phyloP scores from a whole-genome alignment of 2,329 filamentous ascomycete species.

The Scedosporium apiospermum region DNA sequence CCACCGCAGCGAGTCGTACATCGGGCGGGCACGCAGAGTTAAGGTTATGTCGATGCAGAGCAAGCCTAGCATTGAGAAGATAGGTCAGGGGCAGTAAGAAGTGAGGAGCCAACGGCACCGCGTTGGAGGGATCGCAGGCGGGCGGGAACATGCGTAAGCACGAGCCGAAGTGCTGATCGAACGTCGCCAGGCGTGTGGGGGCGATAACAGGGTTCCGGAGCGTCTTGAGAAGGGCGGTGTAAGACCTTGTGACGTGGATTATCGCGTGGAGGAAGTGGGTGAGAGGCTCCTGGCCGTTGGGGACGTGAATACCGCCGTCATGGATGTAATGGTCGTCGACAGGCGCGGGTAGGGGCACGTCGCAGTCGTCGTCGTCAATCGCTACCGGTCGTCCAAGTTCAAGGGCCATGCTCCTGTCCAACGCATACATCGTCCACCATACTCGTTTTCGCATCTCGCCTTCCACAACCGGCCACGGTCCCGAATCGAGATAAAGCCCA shows the following conservation, averaged over 20 bases:
- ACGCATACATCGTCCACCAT: conserved; percentile 91
- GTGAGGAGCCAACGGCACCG: conserved; percentile 60
- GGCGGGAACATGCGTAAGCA: conserved; percentile 70
- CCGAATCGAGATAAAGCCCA: conserved; percentile 67
- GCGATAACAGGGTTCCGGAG: conserved; percentile 60
- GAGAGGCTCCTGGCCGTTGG: conserved; percentile 42
- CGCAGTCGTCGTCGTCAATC: conserved; percentile 83
- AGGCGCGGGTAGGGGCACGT: conserved; percentile 68
- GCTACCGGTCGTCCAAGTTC: conserved; percentile 72
- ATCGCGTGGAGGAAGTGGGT: conserved; percentile 68
- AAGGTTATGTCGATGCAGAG: conserved; percentile 84
- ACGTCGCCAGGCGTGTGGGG: conserved; percentile 58
- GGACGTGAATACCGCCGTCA: conserved; percentile 43
- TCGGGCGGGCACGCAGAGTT: conserved; percentile 58
- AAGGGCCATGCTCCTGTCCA: conserved; percentile 72
- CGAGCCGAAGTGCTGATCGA: conserved; percentile 70
- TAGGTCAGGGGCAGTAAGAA: conserved; percentile 67
- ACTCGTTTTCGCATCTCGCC: conserved; percentile 77
- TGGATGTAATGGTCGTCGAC: conserved; percentile 73
- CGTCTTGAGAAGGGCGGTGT: conserved; percentile 62
- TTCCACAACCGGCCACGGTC: conserved; percentile 63
- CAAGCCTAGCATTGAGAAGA: conserved; percentile 73
- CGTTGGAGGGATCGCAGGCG: conserved; percentile 58
- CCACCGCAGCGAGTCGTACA: conserved; percentile 61
- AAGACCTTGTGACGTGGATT: conserved; percentile 72